Evolutionary conservation across 441 rosid species (phyloP), one percentile per base, ranked within the genome.

Genomic region (Pelargonium fulgidum): DNA sequence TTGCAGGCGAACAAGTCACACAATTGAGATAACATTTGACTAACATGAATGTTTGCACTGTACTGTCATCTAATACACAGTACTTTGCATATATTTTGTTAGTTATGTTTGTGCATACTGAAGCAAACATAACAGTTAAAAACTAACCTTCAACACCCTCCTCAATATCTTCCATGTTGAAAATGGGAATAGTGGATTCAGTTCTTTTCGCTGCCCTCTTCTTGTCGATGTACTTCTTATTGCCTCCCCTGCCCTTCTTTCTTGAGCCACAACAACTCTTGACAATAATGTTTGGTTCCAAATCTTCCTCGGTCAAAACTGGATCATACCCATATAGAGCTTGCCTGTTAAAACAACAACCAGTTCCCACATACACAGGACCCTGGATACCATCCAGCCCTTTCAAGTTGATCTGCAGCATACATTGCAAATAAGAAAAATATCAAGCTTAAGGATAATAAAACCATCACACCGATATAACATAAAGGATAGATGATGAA

Each of bases 331-430:
- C 99, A 44, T 92, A 90, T 39, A 92, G 91, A 1, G 99, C 97
- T 74, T 85, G 93, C 80, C 99, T 87, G 77, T 96, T 85, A 83
- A 94, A 94, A 70, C 87, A 91, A 29, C 98, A 94, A n/a, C 99
- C 99, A 65, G 99, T 94, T 62, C 98, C 99, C 0, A 94, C 99
- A 73, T 94, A 94, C 68, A 92, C 89, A 6, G 99, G 99, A 17
- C 99, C 99, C 81, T 92, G 98, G 63, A 94, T 78, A 26, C 99
- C 99, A 76, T 94, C 99, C 76, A 94, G 77, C 68, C 97, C 99
- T 78, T 89, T 92, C 99, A 94, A 92, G 73, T 94, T 94, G 79
- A 94, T 89, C 99, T 93, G 86, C 20, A 52, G 13, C 42, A 39
- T 39, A 7, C 42, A 39, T 7, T 1, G 68, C 75, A 62, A 19